Conservation (phyloP, 176 grass and related monocot species). For the Tillandsia fasciculata region DNA sequence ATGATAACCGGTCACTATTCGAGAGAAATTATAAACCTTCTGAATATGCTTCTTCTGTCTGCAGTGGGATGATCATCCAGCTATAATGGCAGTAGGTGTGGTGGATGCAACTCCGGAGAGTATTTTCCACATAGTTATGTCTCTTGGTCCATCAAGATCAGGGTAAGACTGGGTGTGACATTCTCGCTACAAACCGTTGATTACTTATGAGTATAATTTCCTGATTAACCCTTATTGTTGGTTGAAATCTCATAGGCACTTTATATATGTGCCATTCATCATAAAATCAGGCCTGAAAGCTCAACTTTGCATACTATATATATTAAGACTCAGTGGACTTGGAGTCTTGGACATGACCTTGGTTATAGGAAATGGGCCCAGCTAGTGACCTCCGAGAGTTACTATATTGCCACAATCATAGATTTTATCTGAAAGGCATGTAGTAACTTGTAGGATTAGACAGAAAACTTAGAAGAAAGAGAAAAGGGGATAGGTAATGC, state of each 20-base stretch:
- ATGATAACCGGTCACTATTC: neutral
- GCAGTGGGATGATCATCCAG: slow-evolving; percentile 17
- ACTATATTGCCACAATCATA: neutral
- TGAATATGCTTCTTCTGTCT: slow-evolving; percentile 9
- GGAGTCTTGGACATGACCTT: neutral
- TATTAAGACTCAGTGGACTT: too few species aligned
- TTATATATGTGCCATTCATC: too few species aligned
- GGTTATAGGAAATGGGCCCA: neutral
- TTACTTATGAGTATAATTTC: neutral
- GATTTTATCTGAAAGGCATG: neutral
- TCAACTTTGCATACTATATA: too few species aligned
- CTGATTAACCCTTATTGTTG: neutral
- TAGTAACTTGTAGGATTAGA: neutral
- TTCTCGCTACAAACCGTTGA: slow-evolving; percentile 3
- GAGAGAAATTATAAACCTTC: neutral
- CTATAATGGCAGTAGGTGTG: slow-evolving; percentile 25
- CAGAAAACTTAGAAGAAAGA: neutral
- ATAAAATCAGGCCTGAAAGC: too few species aligned
- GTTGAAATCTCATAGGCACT: too few species aligned
- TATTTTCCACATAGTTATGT: slow-evolving; percentile 18
- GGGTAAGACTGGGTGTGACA: slow-evolving; percentile 18
- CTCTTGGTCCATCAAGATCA: slow-evolving; percentile 28
- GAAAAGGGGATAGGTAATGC: neutral
- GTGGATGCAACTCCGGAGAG: slow-evolving; percentile 17
- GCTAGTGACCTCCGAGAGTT: neutral